Evolutionary conservation across 257 asterid species (phyloP).

Genomic region (Asclepias syriaca): DNA sequence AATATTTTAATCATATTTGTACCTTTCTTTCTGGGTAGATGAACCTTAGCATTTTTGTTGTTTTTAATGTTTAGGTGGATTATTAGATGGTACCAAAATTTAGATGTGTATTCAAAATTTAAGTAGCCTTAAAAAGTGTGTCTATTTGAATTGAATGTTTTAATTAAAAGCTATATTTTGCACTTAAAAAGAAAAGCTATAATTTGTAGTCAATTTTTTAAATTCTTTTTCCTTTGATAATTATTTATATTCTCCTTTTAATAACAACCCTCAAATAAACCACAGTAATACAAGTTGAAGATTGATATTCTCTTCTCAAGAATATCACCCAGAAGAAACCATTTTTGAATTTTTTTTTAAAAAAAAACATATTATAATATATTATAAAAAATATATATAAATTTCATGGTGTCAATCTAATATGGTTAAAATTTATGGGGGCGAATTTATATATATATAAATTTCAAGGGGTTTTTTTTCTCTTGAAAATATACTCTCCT

Average conservation of each 20-base stretch:
- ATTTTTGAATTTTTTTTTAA: too few relatives aligned
- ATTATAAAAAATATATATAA: too few relatives aligned
- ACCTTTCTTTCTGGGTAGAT: neutral
- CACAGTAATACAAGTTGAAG: neutral
- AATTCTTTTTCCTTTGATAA: neutral
- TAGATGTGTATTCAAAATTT: neutral
- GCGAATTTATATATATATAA: too few relatives aligned
- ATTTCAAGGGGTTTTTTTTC: neutral
- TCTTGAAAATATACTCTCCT: neutral
- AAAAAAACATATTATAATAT: too few relatives aligned
- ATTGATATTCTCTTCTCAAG: neutral
- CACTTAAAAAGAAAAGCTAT: too few relatives aligned
- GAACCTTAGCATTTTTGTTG: neutral
- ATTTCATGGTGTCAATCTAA: neutral
- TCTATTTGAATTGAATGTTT: neutral
- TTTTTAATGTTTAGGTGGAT: neutral
- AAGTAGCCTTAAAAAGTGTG: neutral
- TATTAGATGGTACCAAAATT: neutral
- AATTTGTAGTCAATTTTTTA: neutral
- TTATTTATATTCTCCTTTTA: too few relatives aligned
- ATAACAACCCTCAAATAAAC: neutral
- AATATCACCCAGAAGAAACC: too few relatives aligned
- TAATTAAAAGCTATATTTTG: neutral
- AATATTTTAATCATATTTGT: neutral
- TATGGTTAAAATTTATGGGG: neutral